Evolutionary conservation across 768 basidiomycete genomes (phyloP).

Genomic region (Hirschioporus abietinus): DNA sequence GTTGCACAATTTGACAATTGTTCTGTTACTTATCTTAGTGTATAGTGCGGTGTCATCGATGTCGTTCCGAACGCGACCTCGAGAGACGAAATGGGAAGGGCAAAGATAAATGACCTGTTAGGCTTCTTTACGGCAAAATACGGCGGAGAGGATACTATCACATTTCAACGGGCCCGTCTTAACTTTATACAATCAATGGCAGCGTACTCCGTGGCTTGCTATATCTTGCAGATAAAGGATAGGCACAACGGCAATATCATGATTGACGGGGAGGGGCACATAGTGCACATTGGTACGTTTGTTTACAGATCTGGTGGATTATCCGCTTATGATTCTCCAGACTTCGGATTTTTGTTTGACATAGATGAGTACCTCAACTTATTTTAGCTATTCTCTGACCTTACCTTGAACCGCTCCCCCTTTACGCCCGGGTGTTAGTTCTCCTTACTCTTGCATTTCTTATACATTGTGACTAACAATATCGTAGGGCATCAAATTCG

Average conservation of each 20-base stretch:
- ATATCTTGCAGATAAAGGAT: slow-evolving; percentile 98
- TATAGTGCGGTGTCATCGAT: slow-evolving; percentile 94
- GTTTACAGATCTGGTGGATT: neutral
- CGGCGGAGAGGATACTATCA: slow-evolving; percentile 80
- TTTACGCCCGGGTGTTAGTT: slow-evolving; percentile 67
- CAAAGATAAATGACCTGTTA: slow-evolving; percentile 93
- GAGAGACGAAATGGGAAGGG: slow-evolving; percentile 97
- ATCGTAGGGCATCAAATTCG: slow-evolving; percentile 91
- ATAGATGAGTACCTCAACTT: slow-evolving; percentile 76
- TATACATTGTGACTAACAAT: neutral
- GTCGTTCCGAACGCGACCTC: slow-evolving; percentile 98
- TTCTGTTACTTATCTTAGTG: neutral
- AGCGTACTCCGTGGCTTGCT: slow-evolving; percentile 96
- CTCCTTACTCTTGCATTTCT: slow-evolving; percentile 4
- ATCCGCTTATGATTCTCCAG: slow-evolving; percentile 30
- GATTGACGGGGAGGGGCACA: slow-evolving; percentile 97
- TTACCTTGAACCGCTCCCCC: slow-evolving; percentile 17
- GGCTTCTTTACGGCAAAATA: slow-evolving; percentile 94
- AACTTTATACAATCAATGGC: slow-evolving; percentile 99
- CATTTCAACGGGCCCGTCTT: slow-evolving; percentile 87
- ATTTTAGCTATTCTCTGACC: slow-evolving; percentile 21
- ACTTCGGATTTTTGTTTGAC: slow-evolving; percentile 95
- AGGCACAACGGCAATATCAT: slow-evolving; percentile 99
- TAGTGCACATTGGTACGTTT: slow-evolving; percentile 84
- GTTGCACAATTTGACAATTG: slow-evolving; percentile 24